These are phyloP conservation scores for Fusarium brachygibbosum DNA, from an alignment of 2,329 filamentous ascomycete species.

Conservation along the genomic window DNA sequence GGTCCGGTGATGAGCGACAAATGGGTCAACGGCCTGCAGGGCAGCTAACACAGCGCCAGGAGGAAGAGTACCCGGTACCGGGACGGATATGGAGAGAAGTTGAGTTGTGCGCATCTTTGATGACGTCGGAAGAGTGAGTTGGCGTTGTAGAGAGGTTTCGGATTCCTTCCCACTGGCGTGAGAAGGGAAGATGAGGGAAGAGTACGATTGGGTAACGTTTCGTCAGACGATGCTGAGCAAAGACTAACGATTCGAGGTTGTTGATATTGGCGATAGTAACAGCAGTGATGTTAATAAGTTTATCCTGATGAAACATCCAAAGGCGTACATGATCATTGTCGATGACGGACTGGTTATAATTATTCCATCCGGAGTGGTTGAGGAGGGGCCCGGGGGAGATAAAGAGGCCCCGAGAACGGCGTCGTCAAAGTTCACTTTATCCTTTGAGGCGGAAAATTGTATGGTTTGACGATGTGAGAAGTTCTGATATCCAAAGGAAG, in stretches of 20 bases:
- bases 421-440: background rate
- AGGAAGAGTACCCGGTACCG: constrained; percentile 58
- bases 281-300: constrained; percentile 23
- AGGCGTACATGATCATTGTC: constrained; percentile 44
- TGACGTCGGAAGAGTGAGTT: constrained; percentile 3
- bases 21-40: constrained; percentile 58
- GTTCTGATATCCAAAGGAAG: constrained; percentile 7
- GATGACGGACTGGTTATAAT: constrained; percentile 7
- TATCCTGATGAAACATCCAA: constrained; percentile 37
- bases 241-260: constrained; percentile 10
- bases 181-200: background rate
- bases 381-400: background rate
- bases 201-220: constrained; percentile 10
- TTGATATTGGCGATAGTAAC: constrained; percentile 17
- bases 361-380: constrained; percentile 15
- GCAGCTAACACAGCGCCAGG: constrained; percentile 56
- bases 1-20: constrained; percentile 59
- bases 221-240: constrained; percentile 8
- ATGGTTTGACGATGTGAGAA: background rate
- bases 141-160: background rate
- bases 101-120: constrained; percentile 51
- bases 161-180: background rate
- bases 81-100: constrained; percentile 56
- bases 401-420: background rate
- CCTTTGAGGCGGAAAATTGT: background rate